Base-by-base conservation (phyloP, 352 stramenopile genomes). In the Globisporangium perplexum region DNA sequence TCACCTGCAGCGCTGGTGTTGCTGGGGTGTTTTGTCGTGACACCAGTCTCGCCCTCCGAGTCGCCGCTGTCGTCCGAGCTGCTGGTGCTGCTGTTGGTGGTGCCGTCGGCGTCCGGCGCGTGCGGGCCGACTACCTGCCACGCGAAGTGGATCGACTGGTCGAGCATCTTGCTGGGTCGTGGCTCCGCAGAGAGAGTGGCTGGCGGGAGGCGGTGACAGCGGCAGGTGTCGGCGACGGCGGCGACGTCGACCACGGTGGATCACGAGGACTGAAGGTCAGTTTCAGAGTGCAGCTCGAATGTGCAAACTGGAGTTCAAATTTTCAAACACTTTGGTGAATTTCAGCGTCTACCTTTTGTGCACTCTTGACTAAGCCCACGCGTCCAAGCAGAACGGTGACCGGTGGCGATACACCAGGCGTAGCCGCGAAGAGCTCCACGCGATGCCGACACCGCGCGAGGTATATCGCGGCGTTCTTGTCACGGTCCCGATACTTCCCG, bases 121-220 rank as follows among this genome's bases (percentile, higher is more conserved):
- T 61, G 55, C 14, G 47, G 47, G 2, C 47, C 55, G 33, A 26
- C 28, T 18, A n/a, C 23, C 23, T 56, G 55, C 3, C 30, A 47
- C 33, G 4, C 33, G 12, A 38, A 38, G 33, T 7, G 33, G 33
- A 17, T 17, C 33, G 33, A 38, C 11, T 18, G 11, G 14, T 6
- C 33, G 33, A 10, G 17, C 33, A 12, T 12, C 30, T 12, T 35
- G 30, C 12, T 1, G 33, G 3, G 17, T 5, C 5, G 12, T 2
- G 33, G 33, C 12, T 38, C 6, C 12, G 33, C 33, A 38, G 30
- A 1, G 30, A 7, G 7, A 4, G 12, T 35, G 5, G 10, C 30
- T 7, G 31, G 31, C 31, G 8, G 31, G n/a, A n/a, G n/a, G n/a
- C n/a, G n/a, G n/a, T n/a, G n/a, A 36, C 4, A 12, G 11, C 7